Conservation (phyloP, 2,329 filamentous ascomycete genomes). For the Aspergillus unguis region DNA sequence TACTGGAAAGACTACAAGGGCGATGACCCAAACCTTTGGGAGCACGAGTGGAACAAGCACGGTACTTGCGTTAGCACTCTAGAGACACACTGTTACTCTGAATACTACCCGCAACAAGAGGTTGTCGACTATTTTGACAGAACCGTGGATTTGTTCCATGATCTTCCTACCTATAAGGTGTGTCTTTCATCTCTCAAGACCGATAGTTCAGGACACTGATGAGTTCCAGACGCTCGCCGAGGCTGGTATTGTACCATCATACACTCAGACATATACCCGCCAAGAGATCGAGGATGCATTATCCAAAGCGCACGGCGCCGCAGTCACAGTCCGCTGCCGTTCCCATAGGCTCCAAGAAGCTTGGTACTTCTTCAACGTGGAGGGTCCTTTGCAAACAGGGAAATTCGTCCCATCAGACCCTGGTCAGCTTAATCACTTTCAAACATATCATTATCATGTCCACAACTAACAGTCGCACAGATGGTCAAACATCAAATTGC, state of each 20-base stretch:
- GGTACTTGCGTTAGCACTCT: slow-evolving; percentile 72
- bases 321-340: slow-evolving; percentile 58
- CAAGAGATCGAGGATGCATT: slow-evolving; percentile 60
- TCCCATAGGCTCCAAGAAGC: slow-evolving; percentile 50
- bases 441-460: background rate
- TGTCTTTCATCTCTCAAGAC: slow-evolving; percentile 10
- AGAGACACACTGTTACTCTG: slow-evolving; percentile 62
- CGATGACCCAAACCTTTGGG: slow-evolving; percentile 64
- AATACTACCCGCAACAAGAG: slow-evolving; percentile 61
- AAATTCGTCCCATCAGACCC: slow-evolving; percentile 33
- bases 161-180: slow-evolving; percentile 61
- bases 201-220: slow-evolving; percentile 8
- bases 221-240: slow-evolving; percentile 50
- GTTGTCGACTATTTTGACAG: slow-evolving; percentile 67
- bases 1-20: slow-evolving; percentile 71
- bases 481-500: slow-evolving; percentile 62
- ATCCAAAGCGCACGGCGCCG: slow-evolving; percentile 50
- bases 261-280: slow-evolving; percentile 56
- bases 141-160: slow-evolving; percentile 64
- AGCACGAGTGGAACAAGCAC: slow-evolving; percentile 73
- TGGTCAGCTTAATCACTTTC: slow-evolving; percentile 25
- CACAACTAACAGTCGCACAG: slow-evolving; percentile 17
- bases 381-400: slow-evolving; percentile 43
- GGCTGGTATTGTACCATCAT: slow-evolving; percentile 58
- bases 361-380: slow-evolving; percentile 63